Conservation (phyloP, 257 asterid species). For the Solanum tacnaense region DNA sequence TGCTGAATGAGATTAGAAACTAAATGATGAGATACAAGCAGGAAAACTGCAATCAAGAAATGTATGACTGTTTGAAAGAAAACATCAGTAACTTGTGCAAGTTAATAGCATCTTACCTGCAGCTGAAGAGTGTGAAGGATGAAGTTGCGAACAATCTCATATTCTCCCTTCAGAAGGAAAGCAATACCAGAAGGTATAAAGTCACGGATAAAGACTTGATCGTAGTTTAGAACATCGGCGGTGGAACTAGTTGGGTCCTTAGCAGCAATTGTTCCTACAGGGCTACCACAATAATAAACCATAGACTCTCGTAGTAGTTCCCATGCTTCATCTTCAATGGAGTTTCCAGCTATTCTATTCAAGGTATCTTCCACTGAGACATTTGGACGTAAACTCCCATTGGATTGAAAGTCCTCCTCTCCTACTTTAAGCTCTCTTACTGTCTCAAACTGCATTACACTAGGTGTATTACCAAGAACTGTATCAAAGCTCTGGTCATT, state of each 20-base stretch:
- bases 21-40: neutral
- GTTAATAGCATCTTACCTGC: conserved; percentile 35
- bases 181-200: conserved; percentile 72
- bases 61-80: neutral
- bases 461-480: conserved; percentile 10
- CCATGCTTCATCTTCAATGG: conserved; percentile 70
- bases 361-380: conserved; percentile 16
- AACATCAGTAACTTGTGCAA: neutral
- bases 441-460: conserved; percentile 14
- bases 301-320: conserved; percentile 42
- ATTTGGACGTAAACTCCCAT: conserved; percentile 21
- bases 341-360: conserved; percentile 12
- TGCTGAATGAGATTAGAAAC: neutral
- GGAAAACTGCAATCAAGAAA: neutral
- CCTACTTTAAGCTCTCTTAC: conserved; percentile 15
- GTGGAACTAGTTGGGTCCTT: conserved; percentile 43
- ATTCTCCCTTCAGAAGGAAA: conserved; percentile 62
- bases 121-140: conserved; percentile 70
- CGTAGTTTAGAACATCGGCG: conserved; percentile 52
- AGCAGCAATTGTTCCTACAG: conserved; percentile 72
- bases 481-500: conserved; percentile 17
- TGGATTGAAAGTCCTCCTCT: conserved; percentile 18
- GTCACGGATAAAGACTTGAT: conserved; percentile 69
- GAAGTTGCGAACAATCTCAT: conserved; percentile 70
- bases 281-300: conserved; percentile 54